A percentile compares a stretch with the other conserved stretches of the same genome.
Conservation (phyloP, 2,329 filamentous ascomycete species). For the Zelopaecilomyces penicillatus region DNA sequence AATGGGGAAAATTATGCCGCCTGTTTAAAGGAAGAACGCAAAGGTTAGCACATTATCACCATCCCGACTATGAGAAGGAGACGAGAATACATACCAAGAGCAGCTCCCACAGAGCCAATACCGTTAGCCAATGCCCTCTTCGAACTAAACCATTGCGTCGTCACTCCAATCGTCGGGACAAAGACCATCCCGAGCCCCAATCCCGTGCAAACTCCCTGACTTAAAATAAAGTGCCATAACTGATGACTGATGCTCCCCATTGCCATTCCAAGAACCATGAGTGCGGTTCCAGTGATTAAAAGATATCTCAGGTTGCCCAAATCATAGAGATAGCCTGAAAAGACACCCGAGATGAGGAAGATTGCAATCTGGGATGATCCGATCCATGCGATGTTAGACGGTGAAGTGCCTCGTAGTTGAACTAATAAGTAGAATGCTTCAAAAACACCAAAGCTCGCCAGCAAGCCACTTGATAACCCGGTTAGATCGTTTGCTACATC, state of each 20-base stretch:
- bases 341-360: neutral
- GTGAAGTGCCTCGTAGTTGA: neutral
- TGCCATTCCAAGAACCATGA: neutral
- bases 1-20: slow-evolving; percentile 52
- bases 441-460: neutral
- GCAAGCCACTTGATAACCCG: neutral
- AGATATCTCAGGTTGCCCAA: neutral
- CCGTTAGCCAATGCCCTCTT: neutral
- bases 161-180: neutral
- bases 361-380: neutral
- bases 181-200: neutral
- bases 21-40: slow-evolving; percentile 40
- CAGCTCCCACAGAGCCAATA: neutral
- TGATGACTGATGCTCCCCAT: neutral
- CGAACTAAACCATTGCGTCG: neutral
- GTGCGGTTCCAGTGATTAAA: neutral
- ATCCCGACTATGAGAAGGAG: slow-evolving; percentile 45
- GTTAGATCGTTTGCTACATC: neutral
- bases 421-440: neutral
- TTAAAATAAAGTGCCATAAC: neutral
- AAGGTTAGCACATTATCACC: neutral
- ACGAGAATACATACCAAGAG: slow-evolving; percentile 26
- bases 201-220: neutral
- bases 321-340: neutral
- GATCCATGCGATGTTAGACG: neutral